phyloP scores from a whole-genome alignment of 2,329 filamentous ascomycete species.

The Ophiostoma fasciatum region DNA sequence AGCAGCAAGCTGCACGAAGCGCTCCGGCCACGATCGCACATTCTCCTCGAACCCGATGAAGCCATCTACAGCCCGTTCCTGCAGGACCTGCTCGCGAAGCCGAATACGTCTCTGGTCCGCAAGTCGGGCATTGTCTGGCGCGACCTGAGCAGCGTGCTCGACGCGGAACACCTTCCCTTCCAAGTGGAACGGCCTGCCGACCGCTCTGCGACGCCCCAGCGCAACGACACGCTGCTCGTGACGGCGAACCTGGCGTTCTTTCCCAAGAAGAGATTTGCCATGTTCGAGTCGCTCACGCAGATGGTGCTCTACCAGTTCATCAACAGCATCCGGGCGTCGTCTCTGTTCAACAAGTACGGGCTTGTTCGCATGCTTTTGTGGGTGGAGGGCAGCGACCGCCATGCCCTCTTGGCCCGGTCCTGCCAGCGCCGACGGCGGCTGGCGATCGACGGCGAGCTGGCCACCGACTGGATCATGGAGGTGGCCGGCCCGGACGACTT shows the following conservation, averaged over 20 bases:
- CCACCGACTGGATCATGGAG: conserved; percentile 44
- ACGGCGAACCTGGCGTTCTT: conserved; percentile 49
- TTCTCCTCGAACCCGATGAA: conserved; percentile 62
- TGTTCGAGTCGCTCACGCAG: conserved; percentile 40
- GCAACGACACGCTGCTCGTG: conserved; percentile 62
- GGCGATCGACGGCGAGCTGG: conserved; percentile 44
- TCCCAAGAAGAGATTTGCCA: conserved; percentile 32
- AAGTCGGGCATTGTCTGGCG: conserved; percentile 45
- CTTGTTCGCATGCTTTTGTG: conserved; percentile 68
- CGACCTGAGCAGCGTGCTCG: conserved; percentile 41
- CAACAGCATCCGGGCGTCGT: conserved; percentile 38
- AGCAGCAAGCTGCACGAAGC: conserved; percentile 59
- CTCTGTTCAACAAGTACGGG: conserved; percentile 60
- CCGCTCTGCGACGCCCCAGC: conserved; percentile 26
- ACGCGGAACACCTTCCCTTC: conserved; percentile 34
- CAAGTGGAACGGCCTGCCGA: conserved; percentile 30
- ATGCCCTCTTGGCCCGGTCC: conserved; percentile 42
- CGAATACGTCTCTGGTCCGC: conserved; percentile 34
- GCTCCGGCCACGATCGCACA: conserved; percentile 65
- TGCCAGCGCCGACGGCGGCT: conserved; percentile 39
- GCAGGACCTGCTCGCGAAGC: conserved; percentile 34
- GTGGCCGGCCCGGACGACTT: conserved; percentile 22
- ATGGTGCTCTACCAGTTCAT: conserved; percentile 49
- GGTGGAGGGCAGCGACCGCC: conserved; percentile 46
- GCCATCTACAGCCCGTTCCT: conserved; percentile 47